Evolutionary conservation across 1,139 yeast genomes (phyloP).

Genomic region (Protomyces lactucae-debilis): DNA sequence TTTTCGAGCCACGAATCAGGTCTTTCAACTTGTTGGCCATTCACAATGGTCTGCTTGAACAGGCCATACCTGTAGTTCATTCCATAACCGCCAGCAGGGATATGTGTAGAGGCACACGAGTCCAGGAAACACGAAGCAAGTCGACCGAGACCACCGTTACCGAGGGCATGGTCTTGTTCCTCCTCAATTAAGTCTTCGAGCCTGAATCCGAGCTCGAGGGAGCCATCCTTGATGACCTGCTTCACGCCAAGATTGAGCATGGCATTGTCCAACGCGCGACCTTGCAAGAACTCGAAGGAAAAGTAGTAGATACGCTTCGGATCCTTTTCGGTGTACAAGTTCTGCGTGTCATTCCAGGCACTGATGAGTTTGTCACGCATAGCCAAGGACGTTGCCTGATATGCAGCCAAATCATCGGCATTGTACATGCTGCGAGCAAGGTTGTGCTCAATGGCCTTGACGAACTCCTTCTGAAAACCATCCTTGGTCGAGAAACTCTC

Average conservation of each 20-base stretch:
- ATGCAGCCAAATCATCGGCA: slow-evolving; percentile 87
- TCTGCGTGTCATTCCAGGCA: slow-evolving; percentile 93
- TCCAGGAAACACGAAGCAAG: slow-evolving; percentile 93
- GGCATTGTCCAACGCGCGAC: slow-evolving; percentile 92
- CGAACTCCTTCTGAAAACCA: background rate
- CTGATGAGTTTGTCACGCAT: slow-evolving; percentile 74
- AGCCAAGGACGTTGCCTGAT: slow-evolving; percentile 78
- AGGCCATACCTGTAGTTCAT: slow-evolving; percentile 76
- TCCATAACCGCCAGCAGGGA: slow-evolving; percentile 97
- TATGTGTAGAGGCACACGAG: slow-evolving; percentile 77
- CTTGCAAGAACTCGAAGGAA: slow-evolving; percentile 88
- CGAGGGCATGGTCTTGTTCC: slow-evolving; percentile 92
- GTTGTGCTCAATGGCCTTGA: background rate
- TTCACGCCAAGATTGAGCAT: slow-evolving; percentile 68
- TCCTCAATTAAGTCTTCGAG: slow-evolving; percentile 78
- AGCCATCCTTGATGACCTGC: slow-evolving; percentile 48
- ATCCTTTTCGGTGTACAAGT: slow-evolving; percentile 74
- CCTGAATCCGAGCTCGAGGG: slow-evolving; percentile 75
- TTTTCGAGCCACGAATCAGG: slow-evolving; percentile 92
- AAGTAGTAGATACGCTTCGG: slow-evolving; percentile 79
- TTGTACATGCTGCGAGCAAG: background rate
- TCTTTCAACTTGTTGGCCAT: slow-evolving; percentile 89
- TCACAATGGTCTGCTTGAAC: slow-evolving; percentile 81
- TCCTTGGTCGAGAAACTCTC: background rate
- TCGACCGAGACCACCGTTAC: slow-evolving; percentile 94